A percentile compares a stretch with the other conserved stretches of the same genome.
phyloP scores from a whole-genome alignment of 331 rosid species.

The Malus hybrid region DNA sequence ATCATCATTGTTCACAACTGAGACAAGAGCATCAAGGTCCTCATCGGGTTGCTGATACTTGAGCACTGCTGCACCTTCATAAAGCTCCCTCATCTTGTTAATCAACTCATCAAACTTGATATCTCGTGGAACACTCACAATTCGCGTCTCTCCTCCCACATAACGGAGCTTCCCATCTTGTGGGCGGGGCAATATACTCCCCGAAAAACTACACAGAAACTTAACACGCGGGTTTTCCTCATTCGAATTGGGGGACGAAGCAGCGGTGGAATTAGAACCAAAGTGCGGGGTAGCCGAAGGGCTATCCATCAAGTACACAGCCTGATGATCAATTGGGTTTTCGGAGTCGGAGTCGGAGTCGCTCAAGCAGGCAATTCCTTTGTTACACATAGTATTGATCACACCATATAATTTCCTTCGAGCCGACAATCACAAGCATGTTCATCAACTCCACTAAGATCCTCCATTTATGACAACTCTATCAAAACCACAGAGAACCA shows the following conservation, averaged over 20 bases:
- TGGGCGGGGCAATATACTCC: conserved; percentile 95
- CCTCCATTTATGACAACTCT: conserved; percentile 18
- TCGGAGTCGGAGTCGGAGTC: conserved; percentile 35
- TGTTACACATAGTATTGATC: conserved; percentile 53
- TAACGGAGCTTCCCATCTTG: conserved; percentile 93
- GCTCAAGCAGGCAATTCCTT: conserved; percentile 46
- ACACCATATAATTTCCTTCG: conserved; percentile 23
- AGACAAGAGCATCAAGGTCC: conserved; percentile 96
- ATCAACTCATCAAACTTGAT: conserved; percentile 78
- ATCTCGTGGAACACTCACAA: conserved; percentile 72
- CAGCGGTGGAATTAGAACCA: conserved; percentile 30
- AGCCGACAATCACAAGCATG: conserved; percentile 8
- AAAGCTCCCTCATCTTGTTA: conserved; percentile 84
- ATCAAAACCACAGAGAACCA: conserved; percentile 7
- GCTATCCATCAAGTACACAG: conserved; percentile 61
- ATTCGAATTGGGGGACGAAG: conserved; percentile 27
- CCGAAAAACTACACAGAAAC: conserved; percentile 82
- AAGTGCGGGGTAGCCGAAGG: conserved; percentile 47
- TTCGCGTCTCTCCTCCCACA: conserved; percentile 95
- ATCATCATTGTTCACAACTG: conserved; percentile 94
- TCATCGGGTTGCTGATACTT: conserved; percentile 99
- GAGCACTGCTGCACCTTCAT: conserved; percentile 67
- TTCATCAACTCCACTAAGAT: conserved; percentile 1
- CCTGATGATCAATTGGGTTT: conserved; percentile 32
- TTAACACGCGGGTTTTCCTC: conserved; percentile 72